Evolutionary conservation across 2,329 filamentous ascomycete genomes (phyloP), one percentile per base, ranked within the genome.

Genomic region (Fusarium poae): DNA sequence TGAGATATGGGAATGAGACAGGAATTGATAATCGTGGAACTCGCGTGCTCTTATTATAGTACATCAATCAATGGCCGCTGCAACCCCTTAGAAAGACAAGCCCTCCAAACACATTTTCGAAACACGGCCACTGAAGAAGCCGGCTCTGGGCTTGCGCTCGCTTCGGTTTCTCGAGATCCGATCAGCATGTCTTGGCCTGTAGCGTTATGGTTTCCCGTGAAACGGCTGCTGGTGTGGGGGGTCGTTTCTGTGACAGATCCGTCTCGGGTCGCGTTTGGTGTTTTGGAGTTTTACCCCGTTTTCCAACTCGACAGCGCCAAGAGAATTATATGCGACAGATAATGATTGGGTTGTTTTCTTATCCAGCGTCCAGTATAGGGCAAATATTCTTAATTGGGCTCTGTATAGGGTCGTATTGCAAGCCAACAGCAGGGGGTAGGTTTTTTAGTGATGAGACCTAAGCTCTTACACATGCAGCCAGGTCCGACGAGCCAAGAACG

Each of bases 241-340:
- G 21, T 65, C 59, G 61, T 35, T 58, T 67, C 68, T 78, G 78
- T 77, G 74, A 79, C 78, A 78, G 75, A 73, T 55, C 58, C 73
- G 78, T 80, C 78, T 78, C 77, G 77, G 61, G 65, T 77, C 52
- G 68, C 64, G 76, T 74, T 78, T 71, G 75, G 72, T 64, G 67
- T 72, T 66, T 68, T 67, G 58, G 43, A 57, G 52, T 56, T 39
- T 48, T 43, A 35, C 44, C 56, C 68, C 68, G 63, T 64, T 63
- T 53, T 48, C 20, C 62, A 34, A 43, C 49, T 46, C 12, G 34
- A 43, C 25, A 45, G 46, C 48, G 62, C 60, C 62, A 65, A 65
- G 62, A 32, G 53, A 60, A 60, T 49, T 51, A 52, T 23, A 56
- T 55, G 49, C 59, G 37, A 51, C 35, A 48, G 10, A 56, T 56